phyloP scores from a whole-genome alignment of 2,329 filamentous ascomycete species.

The Xylariaceae sp. region DNA sequence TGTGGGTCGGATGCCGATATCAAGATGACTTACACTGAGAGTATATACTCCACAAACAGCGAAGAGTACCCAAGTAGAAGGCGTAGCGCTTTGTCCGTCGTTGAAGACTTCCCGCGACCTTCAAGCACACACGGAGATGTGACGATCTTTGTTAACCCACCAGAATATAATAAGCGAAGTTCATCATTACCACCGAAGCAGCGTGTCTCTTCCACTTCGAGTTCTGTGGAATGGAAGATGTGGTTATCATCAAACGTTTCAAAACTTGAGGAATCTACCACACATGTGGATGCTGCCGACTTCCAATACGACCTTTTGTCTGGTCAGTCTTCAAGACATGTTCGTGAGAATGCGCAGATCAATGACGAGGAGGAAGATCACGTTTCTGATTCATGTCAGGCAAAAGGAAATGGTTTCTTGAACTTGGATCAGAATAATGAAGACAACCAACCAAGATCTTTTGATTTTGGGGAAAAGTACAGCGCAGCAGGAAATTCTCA shows the following conservation, averaged over 20 bases:
- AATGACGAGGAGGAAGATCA: conserved; percentile 45
- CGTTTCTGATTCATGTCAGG: background rate
- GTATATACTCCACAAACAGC: conserved; percentile 54
- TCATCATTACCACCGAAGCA: conserved; percentile 35
- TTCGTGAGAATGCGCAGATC: conserved; percentile 59
- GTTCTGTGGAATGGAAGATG: conserved; percentile 59
- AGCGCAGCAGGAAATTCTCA: background rate
- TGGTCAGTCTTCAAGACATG: conserved; percentile 46
- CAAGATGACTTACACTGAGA: conserved; percentile 53
- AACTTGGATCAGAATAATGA: background rate
- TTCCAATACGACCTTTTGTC: conserved; percentile 31
- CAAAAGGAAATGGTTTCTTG: background rate
- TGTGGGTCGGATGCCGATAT: conserved; percentile 49
- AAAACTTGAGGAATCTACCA: conserved; percentile 49
- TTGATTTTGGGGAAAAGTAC: conserved; percentile 15
- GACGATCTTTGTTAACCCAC: conserved; percentile 44
- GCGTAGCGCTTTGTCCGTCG: conserved; percentile 19
- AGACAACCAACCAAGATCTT: conserved; percentile 17
- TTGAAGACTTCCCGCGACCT: conserved; percentile 29
- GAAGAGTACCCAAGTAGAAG: conserved; percentile 27
- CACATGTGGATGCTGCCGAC: conserved; percentile 8
- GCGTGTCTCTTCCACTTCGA: conserved; percentile 43
- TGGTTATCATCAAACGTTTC: conserved; percentile 61
- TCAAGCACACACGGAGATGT: conserved; percentile 41
- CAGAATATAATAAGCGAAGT: conserved; percentile 38